Evolutionary conservation across 352 stramenopile genomes (phyloP).

Genomic region (Globisporangium cylindrosporum): DNA sequence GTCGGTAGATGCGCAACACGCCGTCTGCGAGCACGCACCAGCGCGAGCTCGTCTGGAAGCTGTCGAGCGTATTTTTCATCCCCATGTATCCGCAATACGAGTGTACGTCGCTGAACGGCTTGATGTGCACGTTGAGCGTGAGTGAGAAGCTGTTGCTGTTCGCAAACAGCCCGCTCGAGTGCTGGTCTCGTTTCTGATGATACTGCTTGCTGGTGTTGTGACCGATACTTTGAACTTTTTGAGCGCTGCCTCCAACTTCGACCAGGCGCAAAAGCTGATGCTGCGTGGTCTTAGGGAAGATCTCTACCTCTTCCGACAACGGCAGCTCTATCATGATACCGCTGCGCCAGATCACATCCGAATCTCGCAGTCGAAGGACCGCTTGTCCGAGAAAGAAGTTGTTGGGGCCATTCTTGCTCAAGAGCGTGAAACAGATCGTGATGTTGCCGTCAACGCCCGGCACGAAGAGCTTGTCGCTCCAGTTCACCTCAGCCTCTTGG

Average conservation of each 20-base stretch:
- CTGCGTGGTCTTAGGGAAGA: slow-evolving; percentile 62
- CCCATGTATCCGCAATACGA: slow-evolving; percentile 68
- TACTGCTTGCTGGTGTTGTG: background rate
- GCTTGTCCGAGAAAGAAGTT: slow-evolving; percentile 72
- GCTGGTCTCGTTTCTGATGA: background rate
- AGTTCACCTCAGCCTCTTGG: slow-evolving; percentile 38
- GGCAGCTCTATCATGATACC: slow-evolving; percentile 38
- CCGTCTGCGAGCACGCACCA: slow-evolving; percentile 73
- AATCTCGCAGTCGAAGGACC: slow-evolving; percentile 45
- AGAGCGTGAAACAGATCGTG: slow-evolving; percentile 65
- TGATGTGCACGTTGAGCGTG: slow-evolving; percentile 37
- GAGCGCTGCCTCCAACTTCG: slow-evolving; percentile 16
- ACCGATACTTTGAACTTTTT: background rate
- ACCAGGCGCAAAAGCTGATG: slow-evolving; percentile 41
- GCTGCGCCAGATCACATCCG: slow-evolving; percentile 41
- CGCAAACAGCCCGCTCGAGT: slow-evolving; percentile 5
- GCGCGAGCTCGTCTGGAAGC: slow-evolving; percentile 53
- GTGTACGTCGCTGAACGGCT: slow-evolving; percentile 44
- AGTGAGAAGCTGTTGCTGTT: slow-evolving; percentile 23
- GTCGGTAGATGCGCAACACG: slow-evolving; percentile 62
- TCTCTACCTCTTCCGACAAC: slow-evolving; percentile 44
- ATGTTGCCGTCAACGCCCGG: slow-evolving; percentile 65
- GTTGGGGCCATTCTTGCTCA: slow-evolving; percentile 77
- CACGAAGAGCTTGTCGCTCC: slow-evolving; percentile 61
- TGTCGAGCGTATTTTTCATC: slow-evolving; percentile 62